phyloP scores from a whole-genome alignment of 305 asterid genomes.

The Caryopteris hybrid region DNA sequence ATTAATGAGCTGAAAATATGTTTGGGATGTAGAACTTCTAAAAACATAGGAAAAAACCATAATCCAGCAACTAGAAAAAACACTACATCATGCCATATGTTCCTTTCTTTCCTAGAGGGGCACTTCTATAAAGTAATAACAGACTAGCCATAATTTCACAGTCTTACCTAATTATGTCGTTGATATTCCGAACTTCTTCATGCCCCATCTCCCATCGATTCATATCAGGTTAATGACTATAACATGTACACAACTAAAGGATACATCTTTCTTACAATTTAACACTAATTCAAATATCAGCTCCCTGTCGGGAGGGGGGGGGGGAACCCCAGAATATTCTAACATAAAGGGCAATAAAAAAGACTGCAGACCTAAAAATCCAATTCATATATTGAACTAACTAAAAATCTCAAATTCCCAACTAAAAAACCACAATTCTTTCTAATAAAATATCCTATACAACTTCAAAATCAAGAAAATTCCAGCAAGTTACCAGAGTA shows the following conservation, averaged over 20 bases:
- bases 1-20: no score
- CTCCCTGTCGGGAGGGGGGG: not conserved
- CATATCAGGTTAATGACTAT: not conserved
- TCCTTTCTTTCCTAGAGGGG: not conserved
- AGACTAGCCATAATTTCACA: not conserved
- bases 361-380: no score
- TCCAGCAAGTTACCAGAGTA: conserved; percentile 35
- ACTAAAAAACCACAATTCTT: not conserved
- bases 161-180: not conserved
- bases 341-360: no score
- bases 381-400: no score
- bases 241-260: not conserved
- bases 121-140: not conserved
- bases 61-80: no score
- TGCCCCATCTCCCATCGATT: not conserved
- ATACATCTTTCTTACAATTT: not conserved
- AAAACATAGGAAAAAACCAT: no score
- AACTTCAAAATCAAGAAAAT: conserved; percentile 6
- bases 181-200: not conserved
- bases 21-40: no score
- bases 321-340: no score
- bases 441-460: not conserved
- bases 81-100: no score
- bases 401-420: not conserved
- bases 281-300: not conserved